These are phyloP conservation scores for Coemansia sp. DNA, from an alignment of 192 early-diverging fungal species.

Conservation along the genomic window DNA sequence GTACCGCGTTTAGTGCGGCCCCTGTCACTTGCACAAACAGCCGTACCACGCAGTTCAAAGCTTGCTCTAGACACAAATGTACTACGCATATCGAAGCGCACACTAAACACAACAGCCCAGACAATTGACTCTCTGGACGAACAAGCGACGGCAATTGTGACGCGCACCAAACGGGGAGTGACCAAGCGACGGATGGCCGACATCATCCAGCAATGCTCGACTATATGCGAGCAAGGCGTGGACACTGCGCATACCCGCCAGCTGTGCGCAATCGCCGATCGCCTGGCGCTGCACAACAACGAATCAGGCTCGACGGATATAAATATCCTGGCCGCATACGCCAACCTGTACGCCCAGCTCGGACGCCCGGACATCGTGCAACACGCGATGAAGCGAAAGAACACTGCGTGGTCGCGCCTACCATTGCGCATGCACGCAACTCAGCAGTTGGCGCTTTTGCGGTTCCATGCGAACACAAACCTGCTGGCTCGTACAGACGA, in stretches of 20 bases:
- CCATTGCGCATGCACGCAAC: constrained; percentile 13
- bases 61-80: neutral
- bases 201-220: constrained; percentile 4
- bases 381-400: constrained; percentile 11
- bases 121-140: constrained; percentile 3
- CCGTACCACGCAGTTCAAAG: neutral
- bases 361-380: constrained; percentile 45
- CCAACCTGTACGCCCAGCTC: constrained; percentile 39
- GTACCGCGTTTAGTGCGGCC: neutral
- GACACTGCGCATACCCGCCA: constrained; percentile 1
- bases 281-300: constrained; percentile 5
- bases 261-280: constrained; percentile 27
- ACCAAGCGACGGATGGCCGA: constrained; percentile 3
- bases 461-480: constrained; percentile 8
- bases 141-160: neutral
- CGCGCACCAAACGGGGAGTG: neutral
- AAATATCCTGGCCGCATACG: constrained; percentile 12
- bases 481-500: neutral
- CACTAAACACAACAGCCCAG: neutral
- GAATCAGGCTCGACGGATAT: neutral
- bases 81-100: neutral
- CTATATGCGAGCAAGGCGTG: neutral
- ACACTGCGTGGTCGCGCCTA: constrained; percentile 21
- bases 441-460: constrained; percentile 34
- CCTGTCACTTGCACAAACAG: neutral